phyloP scores from a whole-genome alignment of 176 grass and related monocot genomes.

The Lolium multiflorum region DNA sequence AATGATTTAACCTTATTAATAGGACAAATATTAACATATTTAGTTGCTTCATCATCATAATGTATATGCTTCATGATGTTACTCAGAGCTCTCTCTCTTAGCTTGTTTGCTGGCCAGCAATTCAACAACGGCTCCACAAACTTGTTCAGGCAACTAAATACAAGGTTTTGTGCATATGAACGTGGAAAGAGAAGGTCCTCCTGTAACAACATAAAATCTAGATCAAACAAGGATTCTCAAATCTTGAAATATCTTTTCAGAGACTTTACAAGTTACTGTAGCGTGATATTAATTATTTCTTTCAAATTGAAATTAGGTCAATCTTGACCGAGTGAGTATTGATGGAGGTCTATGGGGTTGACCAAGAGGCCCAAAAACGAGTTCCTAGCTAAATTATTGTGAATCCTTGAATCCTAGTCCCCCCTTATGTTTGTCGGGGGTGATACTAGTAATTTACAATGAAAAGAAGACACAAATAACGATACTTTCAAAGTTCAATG shows the following conservation, averaged over 20 bases:
- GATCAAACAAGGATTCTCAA: neutral
- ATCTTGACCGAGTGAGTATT: no score
- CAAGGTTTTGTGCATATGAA: no score
- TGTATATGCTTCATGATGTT: constrained; percentile 57
- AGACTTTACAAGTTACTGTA: neutral
- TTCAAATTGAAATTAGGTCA: neutral
- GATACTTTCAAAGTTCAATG: no score
- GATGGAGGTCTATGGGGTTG: no score
- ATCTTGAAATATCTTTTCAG: neutral
- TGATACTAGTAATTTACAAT: no score
- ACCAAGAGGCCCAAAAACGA: no score
- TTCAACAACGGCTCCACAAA: constrained; percentile 55
- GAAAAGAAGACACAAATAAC: no score
- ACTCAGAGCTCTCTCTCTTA: constrained; percentile 51
- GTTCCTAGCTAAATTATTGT: no score
- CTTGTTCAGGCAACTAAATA: constrained; percentile 38
- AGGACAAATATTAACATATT: constrained; percentile 53
- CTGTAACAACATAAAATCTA: neutral
- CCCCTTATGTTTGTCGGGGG: no score
- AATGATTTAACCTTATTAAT: constrained; percentile 50
- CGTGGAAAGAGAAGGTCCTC: no score
- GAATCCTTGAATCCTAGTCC: no score
- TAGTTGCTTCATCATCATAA: constrained; percentile 65
- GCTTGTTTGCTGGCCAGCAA: constrained; percentile 47
- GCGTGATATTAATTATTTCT: neutral